A percentile compares a stretch with the other conserved stretches of the same genome.
Conservation (phyloP, 1,284 basidiomycete species). For the Apiotrichum sp. region DNA sequence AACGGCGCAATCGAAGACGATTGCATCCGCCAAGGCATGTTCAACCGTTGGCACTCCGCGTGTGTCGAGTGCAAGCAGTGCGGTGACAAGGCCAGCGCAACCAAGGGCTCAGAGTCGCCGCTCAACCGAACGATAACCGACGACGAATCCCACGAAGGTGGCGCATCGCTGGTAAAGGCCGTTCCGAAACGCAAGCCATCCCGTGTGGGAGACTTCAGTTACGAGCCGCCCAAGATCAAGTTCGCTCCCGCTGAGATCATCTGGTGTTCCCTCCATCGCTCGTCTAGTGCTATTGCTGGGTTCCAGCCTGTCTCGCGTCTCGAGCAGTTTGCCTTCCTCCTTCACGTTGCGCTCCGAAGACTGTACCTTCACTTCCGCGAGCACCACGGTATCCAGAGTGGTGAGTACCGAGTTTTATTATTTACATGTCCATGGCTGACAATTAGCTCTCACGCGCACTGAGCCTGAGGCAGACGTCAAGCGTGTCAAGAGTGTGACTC, state of each 20-base stretch:
- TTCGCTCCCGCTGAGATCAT: conserved; percentile 45
- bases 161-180: background rate
- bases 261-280: conserved; percentile 72
- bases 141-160: conserved; percentile 19
- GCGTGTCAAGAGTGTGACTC: conserved; percentile 82
- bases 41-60: conserved; percentile 91
- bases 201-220: conserved; percentile 68
- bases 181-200: conserved; percentile 56
- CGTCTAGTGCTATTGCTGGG: conserved; percentile 60
- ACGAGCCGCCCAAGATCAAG: conserved; percentile 52
- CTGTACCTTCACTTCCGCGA: conserved; percentile 86
- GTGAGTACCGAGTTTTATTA: conserved; percentile 16
- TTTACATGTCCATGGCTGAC: background rate
- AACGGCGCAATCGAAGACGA: conserved; percentile 92
- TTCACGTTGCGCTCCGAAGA: conserved; percentile 90
- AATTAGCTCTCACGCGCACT: conserved; percentile 13
- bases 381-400: conserved; percentile 72
- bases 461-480: conserved; percentile 70
- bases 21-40: conserved; percentile 85
- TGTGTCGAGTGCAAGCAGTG: conserved; percentile 81
- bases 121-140: conserved; percentile 2
- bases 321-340: conserved; percentile 95
- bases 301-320: conserved; percentile 88
- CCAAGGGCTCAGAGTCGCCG: conserved; percentile 15
- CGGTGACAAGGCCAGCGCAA: conserved; percentile 63